phyloP scores from a whole-genome alignment of 1,284 basidiomycete genomes.

The Fomitopsis betulina region DNA sequence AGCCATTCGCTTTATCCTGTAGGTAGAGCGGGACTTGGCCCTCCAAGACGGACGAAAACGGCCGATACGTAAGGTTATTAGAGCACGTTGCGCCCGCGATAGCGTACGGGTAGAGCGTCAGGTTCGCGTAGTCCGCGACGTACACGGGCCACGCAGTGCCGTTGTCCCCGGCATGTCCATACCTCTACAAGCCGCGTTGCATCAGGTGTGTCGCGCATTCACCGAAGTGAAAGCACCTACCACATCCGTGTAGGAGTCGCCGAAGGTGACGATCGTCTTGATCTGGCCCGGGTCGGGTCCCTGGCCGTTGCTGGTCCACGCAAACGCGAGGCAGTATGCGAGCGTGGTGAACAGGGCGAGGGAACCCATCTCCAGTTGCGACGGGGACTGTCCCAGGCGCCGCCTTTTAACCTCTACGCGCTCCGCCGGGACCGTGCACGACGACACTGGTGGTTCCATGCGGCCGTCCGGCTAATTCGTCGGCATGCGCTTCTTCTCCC shows the following conservation, averaged over 20 bases:
- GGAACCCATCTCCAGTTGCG: neutral
- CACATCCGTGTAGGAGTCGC: conserved; percentile 43
- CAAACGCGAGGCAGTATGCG: neutral
- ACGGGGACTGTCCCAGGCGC: neutral
- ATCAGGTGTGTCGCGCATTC: too few species aligned
- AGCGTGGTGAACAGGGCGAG: conserved; percentile 2
- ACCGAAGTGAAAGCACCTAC: conserved; percentile 15
- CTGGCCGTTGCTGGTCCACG: conserved; percentile 6
- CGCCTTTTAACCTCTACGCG: neutral
- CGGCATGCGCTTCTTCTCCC: neutral
- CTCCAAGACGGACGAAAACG: conserved; percentile 35
- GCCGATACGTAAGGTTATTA: conserved; percentile 34
- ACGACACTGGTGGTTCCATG: neutral
- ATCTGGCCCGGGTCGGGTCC: conserved; percentile 29
- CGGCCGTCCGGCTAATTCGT: neutral
- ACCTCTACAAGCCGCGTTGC: conserved; percentile 4
- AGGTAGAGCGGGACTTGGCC: conserved; percentile 35
- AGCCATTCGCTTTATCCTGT: conserved; percentile 24
- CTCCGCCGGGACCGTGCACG: neutral
- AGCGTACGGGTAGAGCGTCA: conserved; percentile 38
- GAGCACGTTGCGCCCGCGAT: conserved; percentile 41
- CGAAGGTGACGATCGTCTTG: conserved; percentile 40
- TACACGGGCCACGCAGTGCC: conserved; percentile 41
- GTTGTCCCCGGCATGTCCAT: conserved; percentile 27
- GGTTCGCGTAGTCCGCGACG: conserved; percentile 33